phyloP scores from a whole-genome alignment of 2,329 filamentous ascomycete species.

The Immersiporthe knoxdaviesiana region DNA sequence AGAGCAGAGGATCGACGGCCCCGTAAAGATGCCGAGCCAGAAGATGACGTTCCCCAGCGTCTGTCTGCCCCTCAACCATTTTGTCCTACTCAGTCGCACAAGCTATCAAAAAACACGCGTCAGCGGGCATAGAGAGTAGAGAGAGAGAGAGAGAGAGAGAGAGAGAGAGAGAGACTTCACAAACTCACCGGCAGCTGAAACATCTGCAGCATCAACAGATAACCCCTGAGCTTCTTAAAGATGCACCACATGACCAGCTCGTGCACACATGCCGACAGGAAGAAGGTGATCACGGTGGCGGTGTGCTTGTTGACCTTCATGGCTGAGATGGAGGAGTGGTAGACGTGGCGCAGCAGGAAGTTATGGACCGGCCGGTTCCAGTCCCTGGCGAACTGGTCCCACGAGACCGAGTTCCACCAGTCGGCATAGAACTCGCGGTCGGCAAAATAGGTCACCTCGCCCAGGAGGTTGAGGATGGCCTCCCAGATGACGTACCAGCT shows the following conservation, averaged over 20 bases:
- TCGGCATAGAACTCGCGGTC: conserved; percentile 73
- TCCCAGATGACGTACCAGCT: conserved; percentile 85
- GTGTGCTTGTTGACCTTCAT: conserved; percentile 70
- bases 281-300: conserved; percentile 76
- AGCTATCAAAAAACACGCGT: conserved; percentile 44
- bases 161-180: too few relatives aligned
- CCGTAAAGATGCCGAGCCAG: conserved; percentile 78
- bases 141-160: too few relatives aligned
- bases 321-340: conserved; percentile 75
- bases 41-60: conserved; percentile 75
- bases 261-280: conserved; percentile 71
- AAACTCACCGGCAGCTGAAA: conserved; percentile 66
- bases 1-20: conserved; percentile 68
- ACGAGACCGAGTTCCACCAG: conserved; percentile 68
- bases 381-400: conserved; percentile 78
- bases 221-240: conserved; percentile 77
- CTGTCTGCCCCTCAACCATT: conserved; percentile 63
- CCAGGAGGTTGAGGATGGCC: conserved; percentile 72
- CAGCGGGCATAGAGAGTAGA: too few relatives aligned
- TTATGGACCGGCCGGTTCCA: conserved; percentile 82
- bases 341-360: conserved; percentile 78
- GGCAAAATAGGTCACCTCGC: conserved; percentile 76
- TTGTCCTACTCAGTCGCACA: conserved; percentile 68
- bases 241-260: conserved; percentile 81
- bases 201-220: conserved; percentile 74